A percentile compares a stretch with the other conserved stretches of the same genome.
Conservation (phyloP, 768 basidiomycete genomes). For the Lactarius pseudohatsudake region DNA sequence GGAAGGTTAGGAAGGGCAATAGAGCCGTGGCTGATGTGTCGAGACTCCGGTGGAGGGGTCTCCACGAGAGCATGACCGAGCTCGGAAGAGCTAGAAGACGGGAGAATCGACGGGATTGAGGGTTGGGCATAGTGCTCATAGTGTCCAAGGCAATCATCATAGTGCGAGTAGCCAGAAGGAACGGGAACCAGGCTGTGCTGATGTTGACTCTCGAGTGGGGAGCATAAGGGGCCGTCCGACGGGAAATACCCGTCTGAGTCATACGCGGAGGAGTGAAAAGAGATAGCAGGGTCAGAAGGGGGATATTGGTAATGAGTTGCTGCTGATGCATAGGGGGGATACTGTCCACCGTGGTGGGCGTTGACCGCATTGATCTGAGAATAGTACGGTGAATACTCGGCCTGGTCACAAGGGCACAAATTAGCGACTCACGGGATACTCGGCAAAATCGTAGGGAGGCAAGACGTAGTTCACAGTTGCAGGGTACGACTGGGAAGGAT, state of each 20-base stretch:
- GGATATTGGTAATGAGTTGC: constrained; percentile 13
- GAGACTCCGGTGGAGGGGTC: constrained; percentile 13
- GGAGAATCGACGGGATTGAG: background rate
- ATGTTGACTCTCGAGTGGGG: constrained; percentile 10
- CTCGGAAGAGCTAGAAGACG: constrained; percentile 23
- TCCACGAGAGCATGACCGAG: constrained; percentile 25
- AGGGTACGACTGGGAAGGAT: constrained; percentile 8
- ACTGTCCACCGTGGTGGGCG: constrained; percentile 13
- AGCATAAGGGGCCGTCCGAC: background rate
- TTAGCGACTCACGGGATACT: constrained; percentile 20
- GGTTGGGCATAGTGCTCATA: constrained; percentile 5
- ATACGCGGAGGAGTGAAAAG: constrained; percentile 11
- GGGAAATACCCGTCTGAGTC: constrained; percentile 5
- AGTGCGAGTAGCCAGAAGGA: constrained; percentile 7
- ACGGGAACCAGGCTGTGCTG: constrained; percentile 11
- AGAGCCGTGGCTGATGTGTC: background rate
- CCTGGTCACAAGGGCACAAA: background rate
- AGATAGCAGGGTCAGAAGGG: constrained; percentile 3
- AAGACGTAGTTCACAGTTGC: constrained; percentile 13
- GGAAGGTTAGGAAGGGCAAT: constrained; percentile 18
- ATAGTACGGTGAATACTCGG: constrained; percentile 11
- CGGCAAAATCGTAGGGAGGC: constrained; percentile 25
- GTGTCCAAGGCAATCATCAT: constrained; percentile 4
- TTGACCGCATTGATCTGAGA: constrained; percentile 7
- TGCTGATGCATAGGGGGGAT: background rate